A percentile compares a stretch with the other conserved stretches of the same genome.
These are phyloP conservation scores for Lactifluus piperatus DNA, from an alignment of 768 basidiomycete species.

Conservation along the genomic window DNA sequence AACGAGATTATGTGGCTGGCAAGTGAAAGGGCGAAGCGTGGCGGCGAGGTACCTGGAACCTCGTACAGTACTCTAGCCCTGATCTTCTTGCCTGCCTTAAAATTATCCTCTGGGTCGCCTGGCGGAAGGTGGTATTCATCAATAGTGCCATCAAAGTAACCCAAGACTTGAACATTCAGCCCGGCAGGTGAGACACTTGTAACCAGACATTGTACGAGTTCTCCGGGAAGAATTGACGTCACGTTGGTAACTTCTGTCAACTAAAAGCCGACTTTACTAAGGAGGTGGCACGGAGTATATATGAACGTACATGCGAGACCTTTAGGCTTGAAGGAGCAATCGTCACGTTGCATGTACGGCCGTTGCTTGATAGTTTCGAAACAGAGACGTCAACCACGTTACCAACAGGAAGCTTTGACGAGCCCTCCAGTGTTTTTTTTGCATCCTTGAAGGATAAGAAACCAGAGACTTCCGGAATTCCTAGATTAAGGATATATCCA, in stretches of 20 bases:
- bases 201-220: conserved; percentile 72
- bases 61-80: conserved; percentile 82
- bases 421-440: conserved; percentile 31
- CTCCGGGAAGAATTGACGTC: conserved; percentile 78
- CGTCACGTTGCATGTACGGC: conserved; percentile 67
- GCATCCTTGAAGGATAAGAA: conserved; percentile 79
- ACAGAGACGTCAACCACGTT: conserved; percentile 62
- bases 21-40: conserved; percentile 75
- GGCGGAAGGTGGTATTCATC: conserved; percentile 69
- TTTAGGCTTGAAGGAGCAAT: conserved; percentile 40
- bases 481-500: conserved; percentile 85
- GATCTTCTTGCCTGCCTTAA: conserved; percentile 65
- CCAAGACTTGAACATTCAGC: conserved; percentile 80
- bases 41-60: conserved; percentile 57
- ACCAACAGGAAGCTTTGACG: conserved; percentile 46
- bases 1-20: conserved; percentile 63
- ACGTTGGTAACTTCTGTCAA: conserved; percentile 72
- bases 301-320: conserved; percentile 45
- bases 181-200: conserved; percentile 68
- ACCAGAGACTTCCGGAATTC: conserved; percentile 66
- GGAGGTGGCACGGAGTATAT: neutral
- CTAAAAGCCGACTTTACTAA: conserved; percentile 29
- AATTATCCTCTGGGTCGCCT: conserved; percentile 33
- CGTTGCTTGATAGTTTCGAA: conserved; percentile 59
- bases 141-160: conserved; percentile 86